A percentile compares a stretch with the other conserved stretches of the same genome.
These are phyloP conservation scores for Cucurbita ficifolia DNA, from an alignment of 306 rosid genomes.

Conservation along the genomic window DNA sequence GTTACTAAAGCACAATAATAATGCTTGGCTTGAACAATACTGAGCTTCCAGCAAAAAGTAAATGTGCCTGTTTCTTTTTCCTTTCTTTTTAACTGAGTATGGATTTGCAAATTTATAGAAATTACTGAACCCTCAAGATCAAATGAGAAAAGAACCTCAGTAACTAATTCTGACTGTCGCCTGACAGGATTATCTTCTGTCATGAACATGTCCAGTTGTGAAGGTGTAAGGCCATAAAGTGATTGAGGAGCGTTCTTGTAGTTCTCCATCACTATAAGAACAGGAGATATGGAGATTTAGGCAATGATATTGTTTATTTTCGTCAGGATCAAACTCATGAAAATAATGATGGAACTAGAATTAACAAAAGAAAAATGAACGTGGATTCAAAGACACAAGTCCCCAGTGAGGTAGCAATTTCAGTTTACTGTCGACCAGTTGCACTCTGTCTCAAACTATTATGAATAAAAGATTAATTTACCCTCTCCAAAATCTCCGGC, in stretches of 20 bases:
- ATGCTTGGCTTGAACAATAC: background rate
- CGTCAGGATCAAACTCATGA: background rate
- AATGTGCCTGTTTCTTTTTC: background rate
- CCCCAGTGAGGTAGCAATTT: background rate
- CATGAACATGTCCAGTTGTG: conserved; percentile 94
- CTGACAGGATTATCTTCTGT: conserved; percentile 58
- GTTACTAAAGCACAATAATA: background rate
- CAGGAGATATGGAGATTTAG: conserved; percentile 2
- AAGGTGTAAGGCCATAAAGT: conserved; percentile 75
- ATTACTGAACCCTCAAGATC: background rate
- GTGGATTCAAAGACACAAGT: background rate
- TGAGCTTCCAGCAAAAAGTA: background rate
- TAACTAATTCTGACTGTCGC: conserved; percentile 42
- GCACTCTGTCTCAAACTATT: background rate
- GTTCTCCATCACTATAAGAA: conserved; percentile 59
- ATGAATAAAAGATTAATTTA: background rate
- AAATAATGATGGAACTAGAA: background rate
- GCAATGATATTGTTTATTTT: background rate
- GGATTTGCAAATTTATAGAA: background rate
- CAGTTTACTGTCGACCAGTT: background rate
- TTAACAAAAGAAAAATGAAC: background rate
- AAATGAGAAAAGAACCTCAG: conserved; percentile 43
- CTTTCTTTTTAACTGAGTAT: background rate
- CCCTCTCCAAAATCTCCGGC: background rate
- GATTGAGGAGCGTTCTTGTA: conserved; percentile 53